Evolutionary conservation across 2,329 filamentous ascomycete genomes (phyloP).

Genomic region (Hymenotorrendiella dingleyae): DNA sequence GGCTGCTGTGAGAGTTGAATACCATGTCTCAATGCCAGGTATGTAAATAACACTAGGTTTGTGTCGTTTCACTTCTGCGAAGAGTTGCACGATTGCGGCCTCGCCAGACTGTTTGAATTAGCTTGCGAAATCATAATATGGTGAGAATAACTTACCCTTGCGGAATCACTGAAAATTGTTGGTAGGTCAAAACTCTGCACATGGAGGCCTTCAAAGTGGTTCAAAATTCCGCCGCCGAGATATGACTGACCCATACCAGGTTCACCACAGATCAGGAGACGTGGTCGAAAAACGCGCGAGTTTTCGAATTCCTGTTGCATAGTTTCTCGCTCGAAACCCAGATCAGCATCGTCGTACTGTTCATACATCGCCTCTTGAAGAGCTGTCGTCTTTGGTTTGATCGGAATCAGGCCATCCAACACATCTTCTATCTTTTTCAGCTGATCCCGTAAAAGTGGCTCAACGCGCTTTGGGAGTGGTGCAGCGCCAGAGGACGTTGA

Average conservation of each 20-base stretch:
- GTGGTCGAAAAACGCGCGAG: slow-evolving; percentile 80
- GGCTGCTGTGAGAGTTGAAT: slow-evolving; percentile 50
- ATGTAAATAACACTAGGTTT: slow-evolving; percentile 96
- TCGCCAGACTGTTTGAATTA: slow-evolving; percentile 41
- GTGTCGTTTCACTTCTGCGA: slow-evolving; percentile 86
- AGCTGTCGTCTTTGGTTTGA: slow-evolving; percentile 80
- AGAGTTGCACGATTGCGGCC: slow-evolving; percentile 82
- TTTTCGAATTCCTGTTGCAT: slow-evolving; percentile 74
- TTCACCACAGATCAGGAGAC: slow-evolving; percentile 75
- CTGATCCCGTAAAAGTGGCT: slow-evolving; percentile 72
- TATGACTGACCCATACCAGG: slow-evolving; percentile 94
- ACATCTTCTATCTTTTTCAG: slow-evolving; percentile 62
- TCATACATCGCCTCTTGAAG: slow-evolving; percentile 92
- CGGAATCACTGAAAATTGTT: slow-evolving; percentile 75
- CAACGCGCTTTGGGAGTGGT: slow-evolving; percentile 71
- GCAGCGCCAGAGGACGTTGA: slow-evolving; percentile 80
- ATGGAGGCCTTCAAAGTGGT: slow-evolving; percentile 88
- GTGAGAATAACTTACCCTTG: slow-evolving; percentile 49
- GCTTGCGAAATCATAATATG: not conserved
- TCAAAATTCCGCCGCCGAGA: slow-evolving; percentile 75
- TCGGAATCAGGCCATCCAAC: slow-evolving; percentile 72
- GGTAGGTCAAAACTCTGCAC: slow-evolving; percentile 92
- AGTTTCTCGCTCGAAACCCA: slow-evolving; percentile 79
- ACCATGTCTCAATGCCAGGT: slow-evolving; percentile 86
- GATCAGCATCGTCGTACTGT: slow-evolving; percentile 73